Conservation (phyloP, 1,284 basidiomycete genomes). For the Salmacisia buchloeana region DNA sequence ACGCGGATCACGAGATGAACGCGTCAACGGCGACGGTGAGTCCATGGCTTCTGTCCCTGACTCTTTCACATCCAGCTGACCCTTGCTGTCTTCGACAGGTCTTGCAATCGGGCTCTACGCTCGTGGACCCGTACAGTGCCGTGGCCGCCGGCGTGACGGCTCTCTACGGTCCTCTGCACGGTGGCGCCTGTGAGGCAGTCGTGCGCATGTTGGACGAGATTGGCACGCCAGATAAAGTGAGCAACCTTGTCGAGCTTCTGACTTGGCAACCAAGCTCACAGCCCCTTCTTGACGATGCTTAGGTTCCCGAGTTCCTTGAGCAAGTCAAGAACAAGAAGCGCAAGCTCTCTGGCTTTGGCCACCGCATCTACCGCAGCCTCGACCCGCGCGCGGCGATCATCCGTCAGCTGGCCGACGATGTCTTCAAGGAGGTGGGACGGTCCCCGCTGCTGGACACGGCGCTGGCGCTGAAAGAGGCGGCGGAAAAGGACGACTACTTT, state of each 20-base stretch:
- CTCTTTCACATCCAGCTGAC: not conserved
- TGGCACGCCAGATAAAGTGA: slow-evolving; percentile 10
- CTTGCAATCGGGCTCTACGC: slow-evolving; percentile 71
- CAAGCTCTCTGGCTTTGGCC: slow-evolving; percentile 77
- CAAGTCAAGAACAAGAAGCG: slow-evolving; percentile 77
- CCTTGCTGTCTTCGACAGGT: not conserved
- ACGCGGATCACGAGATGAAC: slow-evolving; percentile 76
- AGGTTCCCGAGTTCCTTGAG: slow-evolving; percentile 50
- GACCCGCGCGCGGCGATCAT: slow-evolving; percentile 83
- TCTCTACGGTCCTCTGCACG: slow-evolving; percentile 66
- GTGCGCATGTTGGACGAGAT: slow-evolving; percentile 10
- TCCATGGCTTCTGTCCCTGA: slow-evolving; percentile 39
- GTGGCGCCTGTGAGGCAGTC: slow-evolving; percentile 46
- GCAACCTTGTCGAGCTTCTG: slow-evolving; percentile 52
- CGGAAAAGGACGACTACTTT: slow-evolving; percentile 77
- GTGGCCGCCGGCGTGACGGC: slow-evolving; percentile 50
- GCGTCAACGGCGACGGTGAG: slow-evolving; percentile 68
- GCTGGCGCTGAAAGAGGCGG: slow-evolving; percentile 76
- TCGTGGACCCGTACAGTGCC: slow-evolving; percentile 79
- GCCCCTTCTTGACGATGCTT: slow-evolving; percentile 61
- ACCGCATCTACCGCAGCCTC: slow-evolving; percentile 56
- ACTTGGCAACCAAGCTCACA: slow-evolving; percentile 80
- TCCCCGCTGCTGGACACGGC: slow-evolving; percentile 78
- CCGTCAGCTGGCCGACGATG: slow-evolving; percentile 76
- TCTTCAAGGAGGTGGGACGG: slow-evolving; percentile 61